Evolutionary conservation across 176 grass and related monocot species (phyloP), one percentile per base, ranked within the genome.

Genomic region (Juncus inflexus): DNA sequence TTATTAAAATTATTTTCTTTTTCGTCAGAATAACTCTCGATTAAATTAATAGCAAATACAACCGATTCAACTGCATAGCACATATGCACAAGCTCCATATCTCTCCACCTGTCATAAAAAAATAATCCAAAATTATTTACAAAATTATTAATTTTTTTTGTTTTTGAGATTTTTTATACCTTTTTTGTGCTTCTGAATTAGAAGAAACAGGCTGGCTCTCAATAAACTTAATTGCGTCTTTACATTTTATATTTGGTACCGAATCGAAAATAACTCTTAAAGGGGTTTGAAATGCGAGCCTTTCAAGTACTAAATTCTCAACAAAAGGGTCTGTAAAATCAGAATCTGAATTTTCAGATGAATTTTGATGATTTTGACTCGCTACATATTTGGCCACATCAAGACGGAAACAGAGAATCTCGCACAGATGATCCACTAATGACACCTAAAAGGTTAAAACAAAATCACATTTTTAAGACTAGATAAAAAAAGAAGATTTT

Each of bases 61-160:
- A 77, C 76, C 55, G 84, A 96, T 61, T 96, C 87, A 71, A 96
- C 84, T 76, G 77, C 82, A 88, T 88, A 96, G 42, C 79, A 53
- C 91, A 96, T 96, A 73, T 89, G 87, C 82, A 96, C 67, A 54
- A 96, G 84, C 78, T 91, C 91, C 35, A 96, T 81, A 64, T 96
- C 91, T 81, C 78, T 84, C 80, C 84, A 79, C 84, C 91, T 96
- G 79, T 62, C 53, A 86, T 52, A 77, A 41, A 68, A 41, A 73
- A 80, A 19, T 62, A 52, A 40, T 12, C 42, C 40, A 56, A 67
- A 66, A 9, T 58, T 58, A 70, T 37, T 15, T 70, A 6, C 16
- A 40, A 40, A 57, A 70, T 57, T 28, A 28, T 28, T 28, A 1
- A 1, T 28, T 28, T 28, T 28, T 28, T 47, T 43, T 15, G 9